Evolutionary conservation across 176 grass and related monocot species (phyloP).

Genomic region (Aegilops tauschii): DNA sequence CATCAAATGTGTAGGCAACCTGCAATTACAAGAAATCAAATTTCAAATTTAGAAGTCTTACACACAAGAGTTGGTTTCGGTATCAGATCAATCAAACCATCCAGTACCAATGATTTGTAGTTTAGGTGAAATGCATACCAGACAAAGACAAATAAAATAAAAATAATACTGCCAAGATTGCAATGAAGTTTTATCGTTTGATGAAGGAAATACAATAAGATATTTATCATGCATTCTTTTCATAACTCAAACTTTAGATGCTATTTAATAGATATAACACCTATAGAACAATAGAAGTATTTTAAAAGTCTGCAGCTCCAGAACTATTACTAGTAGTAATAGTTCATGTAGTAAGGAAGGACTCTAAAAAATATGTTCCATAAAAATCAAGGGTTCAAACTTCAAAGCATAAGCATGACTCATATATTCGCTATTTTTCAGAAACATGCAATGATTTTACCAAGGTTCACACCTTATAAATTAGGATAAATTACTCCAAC

Average conservation of each 20-base stretch:
- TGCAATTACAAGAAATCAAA: conserved; percentile 29
- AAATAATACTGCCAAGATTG: not conserved
- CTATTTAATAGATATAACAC: not conserved
- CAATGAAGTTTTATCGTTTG: not conserved
- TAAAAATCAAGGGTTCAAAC: not conserved
- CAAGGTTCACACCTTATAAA: not conserved
- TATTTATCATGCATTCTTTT: not conserved
- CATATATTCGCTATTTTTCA: not conserved
- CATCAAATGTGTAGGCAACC: conserved; percentile 92
- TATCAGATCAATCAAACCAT: not conserved
- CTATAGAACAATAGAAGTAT: not conserved
- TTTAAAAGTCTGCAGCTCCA: not conserved
- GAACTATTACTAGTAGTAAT: not conserved
- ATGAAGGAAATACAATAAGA: not conserved
- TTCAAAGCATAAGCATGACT: not conserved
- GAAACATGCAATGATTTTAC: not conserved
- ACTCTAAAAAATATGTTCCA: not conserved
- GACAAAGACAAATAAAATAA: not conserved
- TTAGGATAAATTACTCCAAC: not conserved
- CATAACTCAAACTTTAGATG: not conserved
- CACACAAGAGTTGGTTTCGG: not conserved
- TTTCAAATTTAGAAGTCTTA: not conserved
- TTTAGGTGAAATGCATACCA: not conserved
- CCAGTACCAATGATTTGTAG: not conserved
- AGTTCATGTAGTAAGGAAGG: not conserved